These are phyloP conservation scores for Zygoascus meyerae DNA, from an alignment of 1,139 yeast genomes.

Conservation along the genomic window DNA sequence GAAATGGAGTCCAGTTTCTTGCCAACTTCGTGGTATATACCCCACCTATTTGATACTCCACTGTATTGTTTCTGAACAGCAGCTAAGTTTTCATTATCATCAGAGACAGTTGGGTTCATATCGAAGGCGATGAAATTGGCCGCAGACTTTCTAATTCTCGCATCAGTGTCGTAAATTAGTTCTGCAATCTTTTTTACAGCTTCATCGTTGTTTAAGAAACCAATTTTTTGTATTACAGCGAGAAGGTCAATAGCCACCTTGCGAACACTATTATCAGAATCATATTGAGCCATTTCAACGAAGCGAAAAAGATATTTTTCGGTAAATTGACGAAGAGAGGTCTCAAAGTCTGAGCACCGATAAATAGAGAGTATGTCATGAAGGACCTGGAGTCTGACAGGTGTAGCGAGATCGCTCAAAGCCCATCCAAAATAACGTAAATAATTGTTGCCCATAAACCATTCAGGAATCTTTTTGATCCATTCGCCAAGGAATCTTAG, in stretches of 20 bases:
- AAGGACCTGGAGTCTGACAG: constrained; percentile 62
- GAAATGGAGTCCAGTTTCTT: no score
- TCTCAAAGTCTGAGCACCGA: constrained; percentile 39
- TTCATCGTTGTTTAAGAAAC: constrained; percentile 64
- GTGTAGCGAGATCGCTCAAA: constrained; percentile 58
- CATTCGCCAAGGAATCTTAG: constrained; percentile 56
- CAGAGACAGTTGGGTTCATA: constrained; percentile 13
- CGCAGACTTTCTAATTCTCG: constrained; percentile 32
- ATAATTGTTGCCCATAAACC: constrained; percentile 62
- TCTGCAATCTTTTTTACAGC: constrained; percentile 37
- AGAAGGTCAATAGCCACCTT: constrained; percentile 48
- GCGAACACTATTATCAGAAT: constrained; percentile 51
- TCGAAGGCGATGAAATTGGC: constrained; percentile 16
- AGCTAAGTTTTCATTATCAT: no score
- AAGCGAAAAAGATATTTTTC: constrained; percentile 63
- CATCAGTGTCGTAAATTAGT: constrained; percentile 42
- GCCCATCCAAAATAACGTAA: constrained; percentile 81
- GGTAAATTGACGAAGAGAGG: constrained; percentile 62
- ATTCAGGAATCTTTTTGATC: constrained; percentile 66
- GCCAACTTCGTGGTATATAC: no score
- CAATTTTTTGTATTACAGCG: constrained; percentile 51
- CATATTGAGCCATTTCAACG: constrained; percentile 53
- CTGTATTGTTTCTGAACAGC: no score
- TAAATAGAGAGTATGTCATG: constrained; percentile 46
- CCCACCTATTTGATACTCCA: no score